Base-by-base conservation (phyloP, 2,329 filamentous ascomycete species). In the Fusarium denticulatum region DNA sequence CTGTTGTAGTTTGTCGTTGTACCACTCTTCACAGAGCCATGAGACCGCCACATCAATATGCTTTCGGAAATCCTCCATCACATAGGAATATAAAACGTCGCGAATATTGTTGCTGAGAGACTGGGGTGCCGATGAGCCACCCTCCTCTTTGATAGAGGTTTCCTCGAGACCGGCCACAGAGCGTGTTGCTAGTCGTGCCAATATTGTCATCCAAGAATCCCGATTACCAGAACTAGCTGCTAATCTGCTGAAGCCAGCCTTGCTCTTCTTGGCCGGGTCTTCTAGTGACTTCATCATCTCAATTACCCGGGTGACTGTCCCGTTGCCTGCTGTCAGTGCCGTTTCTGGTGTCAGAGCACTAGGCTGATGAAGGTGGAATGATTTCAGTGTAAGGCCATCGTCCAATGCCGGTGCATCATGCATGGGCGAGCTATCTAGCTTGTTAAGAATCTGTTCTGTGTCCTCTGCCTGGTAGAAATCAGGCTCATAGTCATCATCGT, bases 1-100 rank as follows among this genome's bases (percentile, higher is more conserved):
- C 64, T 79, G 84, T 69, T 81, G 83, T 72, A 85, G 83, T 81
- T 82, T 91, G 81, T 98, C 96, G 77, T 95, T 97, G 82, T 97
- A 98, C 96, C 96, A 99, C 83, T 99, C 96, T 81, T 99, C 96
- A 77, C 93, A 97, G 22, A 99, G 87, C 96, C 96, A 99, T 13
- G 92, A 92, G 58, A 98, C 94, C 3, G 95, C 96, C 28, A 96
- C 89, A 75, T 97, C 95, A 71, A 98, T 95, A 47, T 96, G 92
- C 71, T 89, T 91, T 61, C 96, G 91, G 83, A 97, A 99, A 80
- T 98, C 96, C 72, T 97, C 94, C 71, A 98, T 89, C 53, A 98
- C 89, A 80, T 97, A 98, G 60, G 90, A 88, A 82, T 95, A 96
- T 4, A 99, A 85, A 13, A 90, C 88, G 75, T 97, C 93, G 59